Conservation (phyloP, 2,329 filamentous ascomycete species). For the Chaetomiaceae sp. region DNA sequence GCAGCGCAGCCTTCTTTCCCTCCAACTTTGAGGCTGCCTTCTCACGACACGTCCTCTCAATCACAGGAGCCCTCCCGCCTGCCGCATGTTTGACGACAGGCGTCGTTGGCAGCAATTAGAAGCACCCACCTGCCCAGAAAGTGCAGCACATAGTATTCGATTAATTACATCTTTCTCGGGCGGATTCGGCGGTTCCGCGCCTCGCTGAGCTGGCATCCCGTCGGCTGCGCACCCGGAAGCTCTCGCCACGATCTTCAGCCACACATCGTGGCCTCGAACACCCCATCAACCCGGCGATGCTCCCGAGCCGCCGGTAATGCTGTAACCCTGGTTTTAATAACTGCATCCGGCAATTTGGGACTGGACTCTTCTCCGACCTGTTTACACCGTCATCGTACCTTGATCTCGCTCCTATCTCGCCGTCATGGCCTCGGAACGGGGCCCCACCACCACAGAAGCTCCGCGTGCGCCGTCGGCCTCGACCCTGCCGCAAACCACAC, state of each 20-base stretch:
- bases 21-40: slow-evolving; percentile 16
- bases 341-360: slow-evolving; percentile 2
- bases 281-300: slow-evolving; percentile 28
- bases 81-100: neutral
- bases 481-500: slow-evolving; percentile 34
- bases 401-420: slow-evolving; percentile 8
- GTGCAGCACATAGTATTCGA: neutral
- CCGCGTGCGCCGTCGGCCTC: slow-evolving; percentile 36
- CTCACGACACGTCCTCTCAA: neutral
- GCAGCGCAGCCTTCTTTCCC: slow-evolving; percentile 14
- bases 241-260: slow-evolving; percentile 36
- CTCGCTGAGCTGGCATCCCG: slow-evolving; percentile 7
- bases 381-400: neutral
- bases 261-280: slow-evolving; percentile 28
- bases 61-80: neutral
- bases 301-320: slow-evolving; percentile 21
- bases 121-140: neutral
- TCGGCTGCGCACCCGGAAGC: slow-evolving; percentile 19
- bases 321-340: slow-evolving; percentile 15
- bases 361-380: slow-evolving; percentile 19
- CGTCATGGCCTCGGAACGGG: slow-evolving; percentile 53
- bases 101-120: neutral
- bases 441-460: slow-evolving; percentile 49
- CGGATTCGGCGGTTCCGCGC: neutral
- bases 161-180: neutral